These are phyloP conservation scores for Moringa oleifera DNA, from an alignment of 345 rosid species.

Conservation along the genomic window DNA sequence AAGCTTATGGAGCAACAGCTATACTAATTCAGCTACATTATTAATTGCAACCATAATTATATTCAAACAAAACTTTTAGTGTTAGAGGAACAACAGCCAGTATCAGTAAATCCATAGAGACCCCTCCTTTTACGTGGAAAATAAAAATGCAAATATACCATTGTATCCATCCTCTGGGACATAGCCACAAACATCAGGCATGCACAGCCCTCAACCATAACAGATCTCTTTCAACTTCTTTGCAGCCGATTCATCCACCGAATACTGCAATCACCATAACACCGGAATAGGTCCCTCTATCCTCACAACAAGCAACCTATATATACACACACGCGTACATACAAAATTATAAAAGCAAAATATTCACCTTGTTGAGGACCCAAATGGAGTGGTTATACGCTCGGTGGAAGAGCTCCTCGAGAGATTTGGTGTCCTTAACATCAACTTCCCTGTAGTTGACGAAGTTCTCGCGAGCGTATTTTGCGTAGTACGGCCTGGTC, in stretches of 20 bases:
- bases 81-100: too few species aligned
- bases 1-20: too few species aligned
- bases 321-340: neutral
- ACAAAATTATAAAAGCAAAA: neutral
- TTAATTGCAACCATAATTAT: too few species aligned
- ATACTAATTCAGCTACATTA: too few species aligned
- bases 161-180: slow-evolving; percentile 10
- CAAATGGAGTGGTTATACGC: slow-evolving; percentile 86
- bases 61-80: too few species aligned
- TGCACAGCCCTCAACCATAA: slow-evolving; percentile 19
- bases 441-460: slow-evolving; percentile 80
- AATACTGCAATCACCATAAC: slow-evolving; percentile 46
- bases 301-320: neutral
- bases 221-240: slow-evolving; percentile 52
- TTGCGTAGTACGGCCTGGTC: slow-evolving; percentile 82
- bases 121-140: neutral
- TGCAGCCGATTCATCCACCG: slow-evolving; percentile 72
- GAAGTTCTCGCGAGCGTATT: slow-evolving; percentile 84
- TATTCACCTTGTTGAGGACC: slow-evolving; percentile 79
- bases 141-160: neutral
- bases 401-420: slow-evolving; percentile 78
- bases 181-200: slow-evolving; percentile 46
- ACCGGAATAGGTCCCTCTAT: slow-evolving; percentile 1
- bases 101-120: too few species aligned
- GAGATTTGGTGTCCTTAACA: slow-evolving; percentile 41